Conservation (phyloP, 2,329 filamentous ascomycete species). For the Clarireedia homoeocarpa region DNA sequence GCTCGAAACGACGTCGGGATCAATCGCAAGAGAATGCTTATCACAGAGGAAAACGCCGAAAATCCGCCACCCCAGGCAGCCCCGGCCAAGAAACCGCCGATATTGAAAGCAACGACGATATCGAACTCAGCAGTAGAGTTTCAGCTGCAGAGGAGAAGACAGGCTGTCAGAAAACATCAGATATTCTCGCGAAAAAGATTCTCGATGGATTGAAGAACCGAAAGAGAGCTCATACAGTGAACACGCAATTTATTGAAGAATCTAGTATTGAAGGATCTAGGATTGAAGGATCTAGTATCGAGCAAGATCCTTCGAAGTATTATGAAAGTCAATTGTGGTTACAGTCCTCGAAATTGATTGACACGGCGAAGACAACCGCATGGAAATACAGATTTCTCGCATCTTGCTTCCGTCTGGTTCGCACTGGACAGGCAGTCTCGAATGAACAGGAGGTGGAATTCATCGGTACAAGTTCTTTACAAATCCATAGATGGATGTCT, state of each 20-base stretch:
- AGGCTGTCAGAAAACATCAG: neutral
- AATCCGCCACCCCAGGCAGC: neutral
- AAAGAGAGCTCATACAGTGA: neutral
- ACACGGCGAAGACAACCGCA: neutral
- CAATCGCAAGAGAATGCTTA: neutral
- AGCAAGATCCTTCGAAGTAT: neutral
- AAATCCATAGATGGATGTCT: neutral
- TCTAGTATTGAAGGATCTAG: neutral
- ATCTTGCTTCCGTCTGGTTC: neutral
- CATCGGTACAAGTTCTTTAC: neutral
- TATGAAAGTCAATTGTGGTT: neutral
- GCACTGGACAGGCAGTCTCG: neutral
- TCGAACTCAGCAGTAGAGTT: neutral
- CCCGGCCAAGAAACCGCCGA: neutral
- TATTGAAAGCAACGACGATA: neutral
- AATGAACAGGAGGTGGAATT: neutral
- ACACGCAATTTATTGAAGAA: neutral
- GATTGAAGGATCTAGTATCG: neutral
- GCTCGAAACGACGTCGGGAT: neutral
- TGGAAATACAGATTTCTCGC: neutral
- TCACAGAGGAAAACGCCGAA: neutral
- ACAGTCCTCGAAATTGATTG: neutral
- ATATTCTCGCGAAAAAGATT: neutral
- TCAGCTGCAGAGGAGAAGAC: neutral
- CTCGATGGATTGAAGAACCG: neutral